Base-by-base conservation (phyloP, 495 filamentous ascomycete genomes). In the Lasiosphaeria hispida region DNA sequence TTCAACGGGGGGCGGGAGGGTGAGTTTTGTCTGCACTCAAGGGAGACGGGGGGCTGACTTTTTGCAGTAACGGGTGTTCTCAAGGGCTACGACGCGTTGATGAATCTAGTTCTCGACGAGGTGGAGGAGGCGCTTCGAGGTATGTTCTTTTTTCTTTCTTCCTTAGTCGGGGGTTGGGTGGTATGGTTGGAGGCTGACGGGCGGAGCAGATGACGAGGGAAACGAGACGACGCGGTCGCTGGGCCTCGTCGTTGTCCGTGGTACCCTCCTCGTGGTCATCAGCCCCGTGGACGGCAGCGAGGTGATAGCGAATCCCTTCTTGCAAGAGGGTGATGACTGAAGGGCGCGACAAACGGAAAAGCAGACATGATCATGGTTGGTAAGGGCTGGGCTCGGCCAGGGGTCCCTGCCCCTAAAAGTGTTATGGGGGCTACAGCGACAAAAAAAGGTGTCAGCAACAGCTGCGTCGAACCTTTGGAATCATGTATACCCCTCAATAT, bases 21-120 rank as follows among this genome's bases (percentile, higher is more conserved):
- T 96, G 66, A 53, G 77, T 72, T 43, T 50, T n/a, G 14, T 7
- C 17, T 15, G 17, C 5, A 10, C 43, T 23, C 38, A 39, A 18
- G 9, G 43, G 9, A 33, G 10, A n/a, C 4, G 13, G 14, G 14
- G 30, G 48, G 50, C 58, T 6, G 2, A 10, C 2, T 13, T 1
- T 35, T 33, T 10, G 34, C 57, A 97, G 94, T 96, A 9, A 85
- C 82, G 10, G 94, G 94, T 47, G 87, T 82, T 5, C 81, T 98
- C 9, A 98, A 97, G 69, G 94, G 94, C 47, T 96, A 91, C 64
- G 94, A 98, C 65, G 92, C 93, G 63, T 79, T 98, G 37, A 97
- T 97, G 93, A 98, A 97, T 71, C 77, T 98, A 53, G 94, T 98
- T 17, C 78, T 98, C 49, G 95, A 97, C 65, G 90, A 97, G 52